A percentile compares a stretch with the other conserved stretches of the same genome.
These are phyloP conservation scores for Eimeria falciformis DNA, from an alignment of 169 alveolate species.

Conservation along the genomic window DNA sequence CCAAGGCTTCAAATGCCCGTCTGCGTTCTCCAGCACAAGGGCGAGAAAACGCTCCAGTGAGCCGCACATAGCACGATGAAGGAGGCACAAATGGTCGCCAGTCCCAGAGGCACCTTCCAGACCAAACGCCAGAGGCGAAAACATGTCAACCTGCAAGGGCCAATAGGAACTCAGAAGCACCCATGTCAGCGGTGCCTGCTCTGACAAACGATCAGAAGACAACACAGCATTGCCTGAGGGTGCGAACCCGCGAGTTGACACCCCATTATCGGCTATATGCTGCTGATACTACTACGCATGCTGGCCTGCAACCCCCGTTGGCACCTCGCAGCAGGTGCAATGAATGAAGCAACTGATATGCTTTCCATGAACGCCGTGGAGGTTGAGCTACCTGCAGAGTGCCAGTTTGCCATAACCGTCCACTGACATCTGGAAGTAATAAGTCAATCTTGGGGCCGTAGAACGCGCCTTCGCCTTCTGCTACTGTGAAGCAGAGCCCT, in stretches of 20 bases:
- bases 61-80: constrained; percentile 79
- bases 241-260: too few relatives aligned
- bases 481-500: background rate
- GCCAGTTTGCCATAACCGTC: constrained; percentile 77
- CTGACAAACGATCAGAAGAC: too few relatives aligned
- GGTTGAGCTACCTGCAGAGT: constrained; percentile 63
- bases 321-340: too few relatives aligned
- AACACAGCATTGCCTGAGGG: too few relatives aligned
- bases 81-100: constrained; percentile 55
- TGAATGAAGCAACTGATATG: too few relatives aligned
- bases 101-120: constrained; percentile 5
- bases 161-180: background rate
- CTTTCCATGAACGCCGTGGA: too few relatives aligned
- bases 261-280: too few relatives aligned
- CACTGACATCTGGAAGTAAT: constrained; percentile 44
- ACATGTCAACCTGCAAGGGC: constrained; percentile 41
- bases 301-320: too few relatives aligned
- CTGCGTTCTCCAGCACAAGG: constrained; percentile 58
- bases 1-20: constrained; percentile 69
- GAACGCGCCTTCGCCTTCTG: constrained; percentile 76
- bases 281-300: too few relatives aligned
- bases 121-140: constrained; percentile 40
- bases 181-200: too few relatives aligned
- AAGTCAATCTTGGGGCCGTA: constrained; percentile 80
- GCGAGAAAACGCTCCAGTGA: constrained; percentile 78